Evolutionary conservation across 768 basidiomycete species (phyloP).

Genomic region (Chlorophyllum brunneum): DNA sequence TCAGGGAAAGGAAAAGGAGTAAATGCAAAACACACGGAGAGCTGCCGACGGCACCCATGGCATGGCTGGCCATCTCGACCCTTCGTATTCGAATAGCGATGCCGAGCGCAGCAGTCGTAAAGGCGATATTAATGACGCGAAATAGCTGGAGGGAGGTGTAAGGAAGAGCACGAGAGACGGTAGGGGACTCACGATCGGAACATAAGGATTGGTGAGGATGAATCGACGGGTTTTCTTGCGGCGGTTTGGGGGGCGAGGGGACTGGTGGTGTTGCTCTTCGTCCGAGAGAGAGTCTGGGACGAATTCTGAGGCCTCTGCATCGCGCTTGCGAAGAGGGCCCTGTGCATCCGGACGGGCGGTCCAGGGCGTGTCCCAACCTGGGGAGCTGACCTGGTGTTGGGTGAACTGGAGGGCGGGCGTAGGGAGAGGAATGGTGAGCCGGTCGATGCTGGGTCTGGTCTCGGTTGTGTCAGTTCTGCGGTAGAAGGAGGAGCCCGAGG

Average conservation of each 20-base stretch:
- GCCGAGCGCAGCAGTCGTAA: constrained; percentile 75
- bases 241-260: constrained; percentile 23
- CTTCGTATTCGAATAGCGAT: constrained; percentile 73
- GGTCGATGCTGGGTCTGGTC: constrained; percentile 17
- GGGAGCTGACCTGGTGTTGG: constrained; percentile 49
- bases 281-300: constrained; percentile 24
- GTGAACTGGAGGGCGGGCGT: constrained; percentile 41
- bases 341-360: constrained; percentile 41
- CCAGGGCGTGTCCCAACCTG: constrained; percentile 71
- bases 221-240: constrained; percentile 58
- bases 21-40: constrained; percentile 56
- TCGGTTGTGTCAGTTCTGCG: constrained; percentile 28
- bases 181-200: constrained; percentile 60
- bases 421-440: constrained; percentile 31
- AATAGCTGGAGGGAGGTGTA: constrained; percentile 52
- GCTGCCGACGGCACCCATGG: constrained; percentile 74
- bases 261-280: constrained; percentile 18
- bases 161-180: constrained; percentile 13
- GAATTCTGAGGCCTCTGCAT: constrained; percentile 17
- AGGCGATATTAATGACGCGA: constrained; percentile 78
- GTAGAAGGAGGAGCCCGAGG: constrained; percentile 32
- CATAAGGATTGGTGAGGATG: constrained; percentile 70
- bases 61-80: constrained; percentile 43
- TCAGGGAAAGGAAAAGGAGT: constrained; percentile 1
- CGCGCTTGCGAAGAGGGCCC: constrained; percentile 26